Conservation (phyloP, 805 yeast species). For the Candida tammaniensis region DNA sequence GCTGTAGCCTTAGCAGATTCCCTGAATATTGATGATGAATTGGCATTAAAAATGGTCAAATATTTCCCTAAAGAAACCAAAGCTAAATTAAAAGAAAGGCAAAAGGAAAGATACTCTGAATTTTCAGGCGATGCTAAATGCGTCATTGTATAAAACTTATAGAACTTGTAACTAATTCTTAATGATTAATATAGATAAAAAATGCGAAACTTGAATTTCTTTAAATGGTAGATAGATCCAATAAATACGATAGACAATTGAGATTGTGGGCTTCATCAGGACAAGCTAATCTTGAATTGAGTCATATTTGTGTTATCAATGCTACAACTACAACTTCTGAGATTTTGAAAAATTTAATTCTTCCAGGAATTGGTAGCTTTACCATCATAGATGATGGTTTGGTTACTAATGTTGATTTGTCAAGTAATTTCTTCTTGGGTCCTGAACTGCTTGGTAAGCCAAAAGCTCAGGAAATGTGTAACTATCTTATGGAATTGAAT, state of each 20-base stretch:
- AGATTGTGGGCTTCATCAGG: conserved; percentile 84
- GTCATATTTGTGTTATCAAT: conserved; percentile 62
- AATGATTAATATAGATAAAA: no score
- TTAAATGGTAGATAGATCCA: conserved; percentile 37
- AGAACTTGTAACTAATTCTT: no score
- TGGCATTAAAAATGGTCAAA: conserved; percentile 50
- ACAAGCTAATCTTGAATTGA: conserved; percentile 54
- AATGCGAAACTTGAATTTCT: neutral
- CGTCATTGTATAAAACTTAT: conserved; percentile 8
- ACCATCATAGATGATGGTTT: conserved; percentile 47
- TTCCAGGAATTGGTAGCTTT: conserved; percentile 69
- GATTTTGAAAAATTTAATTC: conserved; percentile 67
- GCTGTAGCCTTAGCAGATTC: conserved; percentile 61
- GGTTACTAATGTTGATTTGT: conserved; percentile 44
- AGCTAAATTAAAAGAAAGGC: conserved; percentile 54
- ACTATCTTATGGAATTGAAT: conserved; percentile 55
- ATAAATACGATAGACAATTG: conserved; percentile 81
- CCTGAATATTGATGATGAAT: conserved; percentile 52
- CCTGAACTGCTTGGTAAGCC: conserved; percentile 41
- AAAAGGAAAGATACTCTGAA: conserved; percentile 35
- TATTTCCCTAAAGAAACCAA: conserved; percentile 70
- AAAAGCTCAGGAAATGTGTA: conserved; percentile 38
- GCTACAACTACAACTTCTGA: conserved; percentile 63
- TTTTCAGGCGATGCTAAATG: conserved; percentile 13
- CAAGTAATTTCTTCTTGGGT: conserved; percentile 61